Base-by-base conservation (phyloP, 1,284 basidiomycete genomes). In the Thelephora terrestris region DNA sequence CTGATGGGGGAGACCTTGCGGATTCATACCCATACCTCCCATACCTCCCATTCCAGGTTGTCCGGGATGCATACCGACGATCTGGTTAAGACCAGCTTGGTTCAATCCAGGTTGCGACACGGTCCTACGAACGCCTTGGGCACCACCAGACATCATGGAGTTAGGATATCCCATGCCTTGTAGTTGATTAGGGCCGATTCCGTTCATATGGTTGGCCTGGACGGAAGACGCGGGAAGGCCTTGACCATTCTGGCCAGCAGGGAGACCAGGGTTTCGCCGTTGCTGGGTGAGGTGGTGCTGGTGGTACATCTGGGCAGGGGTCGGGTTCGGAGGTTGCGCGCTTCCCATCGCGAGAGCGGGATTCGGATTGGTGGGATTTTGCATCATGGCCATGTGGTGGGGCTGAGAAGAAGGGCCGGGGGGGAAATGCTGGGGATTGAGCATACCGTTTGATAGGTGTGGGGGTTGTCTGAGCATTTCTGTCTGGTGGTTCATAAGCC, bases 401-500 rank as follows among this genome's bases (percentile, higher is more conserved):
- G 55, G 57, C 46, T 61, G 66, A 18, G 39, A 42, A 23, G 39
- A 42, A 42, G 39, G 25, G 32, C 43, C 52, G 55, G 63, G 48
- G 47, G 46, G 61, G 62, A 72, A 71, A 18, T 61, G 58, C 36
- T 65, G 62, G 46, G 61, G 48, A 50, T 63, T 58, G 32, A 77
- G 60, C 63, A 71, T 52, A 51, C 47, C 56, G 48, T 71, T 61
- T 45, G 65, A 52, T 52, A 71, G 63, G 55, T 69, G 70, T 29
- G 68, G 60, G 50, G 75, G 64, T 48, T 64, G 65, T 48, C 73
- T 72, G 36, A 78, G 55, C 65, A 77, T 66, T 53, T 75, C 71
- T 53, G 60, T 60, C 48, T 70, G 74, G 39, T 49, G 53, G 55
- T 58, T 62, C 57, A 61, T 63, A 47, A 47, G 34, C 45, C 46